Evolutionary conservation across 257 asterid genomes (phyloP).

Genomic region (Asclepias syriaca): DNA sequence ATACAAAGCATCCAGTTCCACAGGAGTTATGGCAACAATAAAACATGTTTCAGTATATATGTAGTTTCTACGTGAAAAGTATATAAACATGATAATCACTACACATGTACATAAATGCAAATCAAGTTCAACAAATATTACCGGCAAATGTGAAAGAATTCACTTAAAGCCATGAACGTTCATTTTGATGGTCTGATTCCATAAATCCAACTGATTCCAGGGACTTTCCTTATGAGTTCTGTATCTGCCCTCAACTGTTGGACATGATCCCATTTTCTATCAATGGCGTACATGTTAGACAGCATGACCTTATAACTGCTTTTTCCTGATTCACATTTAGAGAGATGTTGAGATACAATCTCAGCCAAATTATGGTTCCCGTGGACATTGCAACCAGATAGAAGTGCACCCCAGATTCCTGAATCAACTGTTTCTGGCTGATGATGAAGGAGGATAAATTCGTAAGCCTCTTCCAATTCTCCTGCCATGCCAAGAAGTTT

Average conservation of each 20-base stretch:
- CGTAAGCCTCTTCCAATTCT: conserved; percentile 57
- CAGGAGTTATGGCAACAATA: background rate
- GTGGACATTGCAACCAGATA: conserved; percentile 57
- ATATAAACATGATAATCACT: no score
- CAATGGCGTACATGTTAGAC: conserved; percentile 60
- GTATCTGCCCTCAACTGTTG: conserved; percentile 47
- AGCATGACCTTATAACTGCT: conserved; percentile 56
- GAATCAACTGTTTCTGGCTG: conserved; percentile 41
- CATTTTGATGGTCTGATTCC: conserved; percentile 12
- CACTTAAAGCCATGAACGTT: no score
- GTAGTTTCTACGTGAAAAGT: no score
- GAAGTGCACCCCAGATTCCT: conserved; percentile 76
- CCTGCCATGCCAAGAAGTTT: conserved; percentile 87
- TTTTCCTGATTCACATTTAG: conserved; percentile 24
- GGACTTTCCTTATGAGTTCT: conserved; percentile 35
- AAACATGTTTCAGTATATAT: background rate
- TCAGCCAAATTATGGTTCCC: conserved; percentile 46
- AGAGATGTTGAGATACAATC: conserved; percentile 30
- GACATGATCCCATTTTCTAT: conserved; percentile 70
- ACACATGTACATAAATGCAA: no score
- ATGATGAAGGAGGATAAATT: conserved; percentile 30
- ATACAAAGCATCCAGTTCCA: background rate
- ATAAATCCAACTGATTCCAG: conserved; percentile 62
- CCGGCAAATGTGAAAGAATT: no score
- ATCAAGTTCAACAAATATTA: no score